Evolutionary conservation across 148 eudicot species (phyloP), one percentile per base, ranked within the genome.

Genomic region (Arbutus unedo): DNA sequence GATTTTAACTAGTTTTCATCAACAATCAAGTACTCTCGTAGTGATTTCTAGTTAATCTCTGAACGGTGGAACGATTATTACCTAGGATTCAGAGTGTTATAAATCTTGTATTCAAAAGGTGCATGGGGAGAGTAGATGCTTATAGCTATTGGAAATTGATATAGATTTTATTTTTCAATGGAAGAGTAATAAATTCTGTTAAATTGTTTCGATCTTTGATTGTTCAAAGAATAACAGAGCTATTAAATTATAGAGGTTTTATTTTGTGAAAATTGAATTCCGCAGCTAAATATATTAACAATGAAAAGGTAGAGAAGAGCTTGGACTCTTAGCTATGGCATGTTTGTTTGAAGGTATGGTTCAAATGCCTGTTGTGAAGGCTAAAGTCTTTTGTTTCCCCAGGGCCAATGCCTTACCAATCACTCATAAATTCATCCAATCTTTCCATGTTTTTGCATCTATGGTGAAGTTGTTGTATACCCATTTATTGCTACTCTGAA

Each of bases 271-370:
- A 62, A 25, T 59, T 49, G 53, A 11, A 31, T 25, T 82, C 44
- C 6, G 44, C 18, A 23, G 73, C 8, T n/a, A n/a, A 16, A 48
- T 13, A 51, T 31, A 31, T 31, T 31, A 50, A 57, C 4, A 19
- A 87, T 86, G 88, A 79, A n/a, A 88, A 87, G 85, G 73, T 45
- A 15, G 90, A 86, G 80, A 90, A 84, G 82, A 49, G 83, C 57
- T 62, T 91, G 84, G 90, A 91, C 70, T 81, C 90, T 16, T 88
- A 89, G 67, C 79, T 91, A 76, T 91, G 93, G 93, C 93, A 89
- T 54, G 93, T 90, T 21, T 91, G 93, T 44, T 91, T 0, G 93
- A 91, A 3, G 90, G 89, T 7, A 85, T 91, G 91, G 88, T 91
- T 13, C 90, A 89, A 54, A 91, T 91, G 90, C 93, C 91, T 47